Conservation (phyloP, 805 yeast genomes). For the Ogataea salicorniae region DNA sequence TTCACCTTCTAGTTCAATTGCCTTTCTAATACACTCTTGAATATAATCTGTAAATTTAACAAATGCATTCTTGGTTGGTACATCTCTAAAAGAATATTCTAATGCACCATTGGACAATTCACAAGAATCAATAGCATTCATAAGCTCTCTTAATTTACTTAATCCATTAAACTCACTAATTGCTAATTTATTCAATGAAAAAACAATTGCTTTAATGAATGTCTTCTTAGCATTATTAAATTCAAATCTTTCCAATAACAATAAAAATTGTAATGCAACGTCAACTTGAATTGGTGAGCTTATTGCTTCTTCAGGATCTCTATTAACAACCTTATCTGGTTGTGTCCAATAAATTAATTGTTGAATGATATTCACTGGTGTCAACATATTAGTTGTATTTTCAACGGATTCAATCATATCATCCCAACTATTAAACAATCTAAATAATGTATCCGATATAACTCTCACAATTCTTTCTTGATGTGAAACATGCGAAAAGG, state of each 20-base stretch:
- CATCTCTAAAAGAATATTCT: conserved; percentile 22
- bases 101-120: conserved; percentile 23
- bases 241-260: conserved; percentile 42
- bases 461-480: conserved; percentile 61
- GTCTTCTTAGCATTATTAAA: conserved; percentile 43
- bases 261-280: conserved; percentile 51
- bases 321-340: conserved; percentile 58
- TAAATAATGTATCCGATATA: conserved; percentile 58
- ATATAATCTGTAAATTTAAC: conserved; percentile 22
- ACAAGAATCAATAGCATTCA: conserved; percentile 19
- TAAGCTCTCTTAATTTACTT: conserved; percentile 18
- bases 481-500: conserved; percentile 68
- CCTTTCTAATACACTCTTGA: conserved; percentile 15
- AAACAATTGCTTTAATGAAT: conserved; percentile 48
- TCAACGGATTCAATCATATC: conserved; percentile 29
- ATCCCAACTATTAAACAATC: conserved; percentile 45
- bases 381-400: conserved; percentile 26
- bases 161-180: conserved; percentile 31
- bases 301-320: conserved; percentile 35
- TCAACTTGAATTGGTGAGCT: conserved; percentile 49
- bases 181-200: conserved; percentile 43
- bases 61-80: conserved; percentile 20
- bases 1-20: conserved; percentile 10
- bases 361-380: conserved; percentile 54
- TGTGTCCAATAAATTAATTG: conserved; percentile 84